Base-by-base conservation (phyloP, 306 rosid species). In the Dalbergia cultrata region DNA sequence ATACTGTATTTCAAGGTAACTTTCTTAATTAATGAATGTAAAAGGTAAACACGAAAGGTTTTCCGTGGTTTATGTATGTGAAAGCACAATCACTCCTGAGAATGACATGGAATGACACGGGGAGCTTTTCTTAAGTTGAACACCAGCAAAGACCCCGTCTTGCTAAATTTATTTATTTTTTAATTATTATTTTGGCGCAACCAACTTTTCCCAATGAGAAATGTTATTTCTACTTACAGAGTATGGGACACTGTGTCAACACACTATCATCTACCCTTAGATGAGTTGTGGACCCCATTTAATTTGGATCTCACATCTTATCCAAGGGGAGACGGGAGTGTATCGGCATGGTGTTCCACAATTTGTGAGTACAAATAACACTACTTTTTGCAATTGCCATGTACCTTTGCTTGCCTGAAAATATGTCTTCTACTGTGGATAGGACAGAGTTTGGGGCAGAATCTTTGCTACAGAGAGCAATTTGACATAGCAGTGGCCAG, bases 401-500 rank as follows among this genome's bases (percentile, higher is more conserved):
- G 44, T 50, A 13, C 58, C 44, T 43, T 74, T 45, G 70, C 13
- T 34, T 79, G 82, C 70, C 65, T 84, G 82, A 70, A 63, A 56
- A 72, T 64, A 58, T 81, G 59, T 53, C 31, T 26, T 37, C 58
- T 62, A 57, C 76, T 67, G 79, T 78, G 86, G 81, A 58, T 89
- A 89, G 91, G 90, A 88, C 95, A 93, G 99, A 80, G 75, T 86
- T 77, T 95, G 71, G 99, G 97, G 60, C 96, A 91, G 82, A 65
- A 84, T 91, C 82, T 54, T 76, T 78, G 76, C 81, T 90, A 81
- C 85, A 85, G 99, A 83, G 99, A 95, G 87, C 50, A 90, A 82
- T 90, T 84, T 79, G 99, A 95, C 81, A 78, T 95, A 74, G 96
- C 94, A 54, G 91, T 93, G 58, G 97, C 99, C 54, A 93, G 99